These are phyloP conservation scores for Venturia asperata DNA, from an alignment of 2,329 filamentous ascomycete species.

Conservation along the genomic window DNA sequence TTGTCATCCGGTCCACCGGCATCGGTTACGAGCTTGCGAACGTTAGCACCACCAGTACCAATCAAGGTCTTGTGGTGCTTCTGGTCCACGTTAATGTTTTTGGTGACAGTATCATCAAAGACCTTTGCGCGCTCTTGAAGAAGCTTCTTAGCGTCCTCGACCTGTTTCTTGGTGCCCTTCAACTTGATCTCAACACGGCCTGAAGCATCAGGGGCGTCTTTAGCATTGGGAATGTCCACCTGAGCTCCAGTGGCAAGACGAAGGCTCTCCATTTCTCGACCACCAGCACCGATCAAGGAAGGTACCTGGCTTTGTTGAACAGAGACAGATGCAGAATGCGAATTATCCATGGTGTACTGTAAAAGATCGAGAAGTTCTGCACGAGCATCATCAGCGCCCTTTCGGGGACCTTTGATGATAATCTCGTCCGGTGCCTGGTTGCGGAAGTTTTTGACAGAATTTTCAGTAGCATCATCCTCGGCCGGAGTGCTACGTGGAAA, in stretches of 20 bases:
- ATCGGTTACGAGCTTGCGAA: constrained; percentile 77
- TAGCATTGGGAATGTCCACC: constrained; percentile 82
- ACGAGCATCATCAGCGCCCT: constrained; percentile 83
- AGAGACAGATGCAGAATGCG: constrained; percentile 67
- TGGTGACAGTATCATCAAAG: constrained; percentile 83
- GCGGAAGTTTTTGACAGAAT: constrained; percentile 53
- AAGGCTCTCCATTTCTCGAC: constrained; percentile 83
- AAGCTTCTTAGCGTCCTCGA: constrained; percentile 84
- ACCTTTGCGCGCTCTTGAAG: constrained; percentile 78
- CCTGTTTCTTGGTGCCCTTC: constrained; percentile 86
- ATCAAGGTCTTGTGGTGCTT: constrained; percentile 90
- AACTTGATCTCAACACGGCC: constrained; percentile 78
- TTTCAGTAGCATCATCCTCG: constrained; percentile 60
- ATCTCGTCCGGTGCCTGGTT: constrained; percentile 84
- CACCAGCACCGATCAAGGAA: constrained; percentile 86
- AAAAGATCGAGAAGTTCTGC: constrained; percentile 85
- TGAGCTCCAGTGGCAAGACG: constrained; percentile 77
- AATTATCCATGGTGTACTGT: constrained; percentile 86
- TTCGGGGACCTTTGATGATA: constrained; percentile 81
- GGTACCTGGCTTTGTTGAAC: constrained; percentile 89
- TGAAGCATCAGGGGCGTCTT: constrained; percentile 58
- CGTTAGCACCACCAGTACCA: constrained; percentile 73
- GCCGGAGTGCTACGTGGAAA: constrained; percentile 60
- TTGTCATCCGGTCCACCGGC: constrained; percentile 86
- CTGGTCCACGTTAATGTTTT: constrained; percentile 83